These are phyloP conservation scores for Nakaseomyces nivariensis DNA, from an alignment of 1,139 yeast genomes.

Conservation along the genomic window DNA sequence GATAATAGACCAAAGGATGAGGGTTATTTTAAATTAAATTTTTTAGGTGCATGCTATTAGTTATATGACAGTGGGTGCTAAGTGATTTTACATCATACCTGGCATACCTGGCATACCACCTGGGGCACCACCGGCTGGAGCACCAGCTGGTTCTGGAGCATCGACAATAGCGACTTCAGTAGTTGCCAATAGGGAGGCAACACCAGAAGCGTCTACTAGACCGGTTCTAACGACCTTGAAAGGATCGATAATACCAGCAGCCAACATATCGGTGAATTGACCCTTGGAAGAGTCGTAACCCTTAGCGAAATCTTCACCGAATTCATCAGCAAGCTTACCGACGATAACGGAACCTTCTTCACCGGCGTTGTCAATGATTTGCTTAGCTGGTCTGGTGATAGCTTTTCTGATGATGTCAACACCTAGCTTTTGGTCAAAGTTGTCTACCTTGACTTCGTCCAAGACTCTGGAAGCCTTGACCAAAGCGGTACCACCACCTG, in stretches of 20 bases:
- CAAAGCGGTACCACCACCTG: constrained; percentile 99
- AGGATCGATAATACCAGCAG: constrained; percentile 97
- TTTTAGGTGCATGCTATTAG: not conserved
- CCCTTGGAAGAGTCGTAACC: constrained; percentile 96
- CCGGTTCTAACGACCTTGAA: constrained; percentile 98
- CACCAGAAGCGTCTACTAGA: constrained; percentile 94
- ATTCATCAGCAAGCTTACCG: constrained; percentile 80
- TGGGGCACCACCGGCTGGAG: constrained; percentile 50
- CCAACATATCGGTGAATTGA: constrained; percentile 91
- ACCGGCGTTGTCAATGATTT: constrained; percentile 97
- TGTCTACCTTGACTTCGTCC: constrained; percentile 69
- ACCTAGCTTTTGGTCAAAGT: constrained; percentile 97
- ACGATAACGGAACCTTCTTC: constrained; percentile 97
- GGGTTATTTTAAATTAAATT: not conserved
- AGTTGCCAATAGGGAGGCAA: constrained; percentile 94
- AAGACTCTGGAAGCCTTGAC: constrained; percentile 85
- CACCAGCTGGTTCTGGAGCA: constrained; percentile 77
- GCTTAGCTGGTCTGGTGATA: constrained; percentile 92
- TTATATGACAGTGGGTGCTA: not conserved
- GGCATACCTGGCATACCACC: constrained; percentile 55
- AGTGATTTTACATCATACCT: constrained; percentile 21
- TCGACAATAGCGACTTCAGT: constrained; percentile 98
- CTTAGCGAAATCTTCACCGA: constrained; percentile 73
- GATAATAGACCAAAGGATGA: not conserved
- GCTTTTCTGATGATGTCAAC: constrained; percentile 93